Conservation (phyloP, 2,329 filamentous ascomycete genomes). For the Cordyceps javanica region DNA sequence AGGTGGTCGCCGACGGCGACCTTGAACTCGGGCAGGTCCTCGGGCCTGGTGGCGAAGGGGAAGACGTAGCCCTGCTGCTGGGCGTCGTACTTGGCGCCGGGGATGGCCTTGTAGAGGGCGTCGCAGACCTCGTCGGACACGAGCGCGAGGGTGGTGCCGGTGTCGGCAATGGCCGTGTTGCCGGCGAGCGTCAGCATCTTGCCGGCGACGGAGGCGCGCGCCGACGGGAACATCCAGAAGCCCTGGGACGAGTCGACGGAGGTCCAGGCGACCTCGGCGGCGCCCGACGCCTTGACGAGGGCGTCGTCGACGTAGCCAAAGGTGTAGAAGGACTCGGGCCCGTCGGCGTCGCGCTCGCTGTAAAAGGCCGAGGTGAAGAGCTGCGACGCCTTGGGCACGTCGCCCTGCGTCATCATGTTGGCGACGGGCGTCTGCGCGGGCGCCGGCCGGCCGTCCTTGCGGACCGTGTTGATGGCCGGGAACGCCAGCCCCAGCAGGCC, state of each 20-base stretch:
- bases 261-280: slow-evolving; percentile 51
- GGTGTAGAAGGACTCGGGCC: slow-evolving; percentile 44
- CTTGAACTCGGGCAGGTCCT: slow-evolving; percentile 39
- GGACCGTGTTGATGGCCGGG: slow-evolving; percentile 35
- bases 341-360: slow-evolving; percentile 29
- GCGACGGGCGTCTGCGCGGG: slow-evolving; percentile 39
- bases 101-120: slow-evolving; percentile 15
- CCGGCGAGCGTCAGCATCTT: slow-evolving; percentile 27
- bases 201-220: slow-evolving; percentile 18
- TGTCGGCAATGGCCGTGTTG: slow-evolving; percentile 46
- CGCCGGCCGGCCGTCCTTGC: slow-evolving; percentile 18
- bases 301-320: slow-evolving; percentile 63
- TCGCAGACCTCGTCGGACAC: slow-evolving; percentile 55
- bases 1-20: slow-evolving; percentile 52
- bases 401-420: slow-evolving; percentile 20
- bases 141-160: slow-evolving; percentile 58
- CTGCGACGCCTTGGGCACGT: slow-evolving; percentile 15
- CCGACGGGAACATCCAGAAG: slow-evolving; percentile 48
- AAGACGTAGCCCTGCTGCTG: slow-evolving; percentile 16
- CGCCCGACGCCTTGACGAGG: slow-evolving; percentile 51
- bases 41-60: slow-evolving; percentile 35
- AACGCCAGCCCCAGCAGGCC: slow-evolving; percentile 30
- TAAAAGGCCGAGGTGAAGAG: slow-evolving; percentile 67
- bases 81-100: slow-evolving; percentile 29
- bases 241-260: slow-evolving; percentile 56